phyloP scores from a whole-genome alignment of 2,329 filamentous ascomycete genomes.

The Aspergillus floridensis region DNA sequence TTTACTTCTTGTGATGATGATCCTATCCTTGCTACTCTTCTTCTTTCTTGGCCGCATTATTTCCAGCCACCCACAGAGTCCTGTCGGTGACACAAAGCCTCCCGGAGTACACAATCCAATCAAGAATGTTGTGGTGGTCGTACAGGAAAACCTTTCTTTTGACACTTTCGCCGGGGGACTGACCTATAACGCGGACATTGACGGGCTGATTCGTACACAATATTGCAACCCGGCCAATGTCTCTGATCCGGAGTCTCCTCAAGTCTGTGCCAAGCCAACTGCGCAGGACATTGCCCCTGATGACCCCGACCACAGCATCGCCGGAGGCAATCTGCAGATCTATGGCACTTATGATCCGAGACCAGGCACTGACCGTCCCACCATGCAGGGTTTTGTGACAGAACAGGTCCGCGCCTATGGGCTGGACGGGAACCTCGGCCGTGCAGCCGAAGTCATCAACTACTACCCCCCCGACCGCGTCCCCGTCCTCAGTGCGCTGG shows the following conservation, averaged over 20 bases:
- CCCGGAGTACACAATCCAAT: slow-evolving; percentile 32
- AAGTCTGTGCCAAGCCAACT: slow-evolving; percentile 38
- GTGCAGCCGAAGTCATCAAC: slow-evolving; percentile 45
- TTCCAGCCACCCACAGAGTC: slow-evolving; percentile 6
- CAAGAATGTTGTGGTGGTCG: slow-evolving; percentile 50
- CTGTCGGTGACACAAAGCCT: background rate
- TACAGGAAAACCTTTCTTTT: slow-evolving; percentile 44
- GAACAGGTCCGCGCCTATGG: slow-evolving; percentile 41
- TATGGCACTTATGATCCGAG: slow-evolving; percentile 40
- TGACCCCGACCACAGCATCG: slow-evolving; percentile 46
- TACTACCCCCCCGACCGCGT: slow-evolving; percentile 45
- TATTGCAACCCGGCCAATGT: slow-evolving; percentile 44
- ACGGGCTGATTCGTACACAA: slow-evolving; percentile 29
- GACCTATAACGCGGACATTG: slow-evolving; percentile 36
- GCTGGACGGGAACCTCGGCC: slow-evolving; percentile 32
- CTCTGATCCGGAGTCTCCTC: slow-evolving; percentile 21
- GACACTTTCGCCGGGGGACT: slow-evolving; percentile 45
- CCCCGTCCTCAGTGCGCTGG: slow-evolving; percentile 41
- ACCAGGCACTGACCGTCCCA: slow-evolving; percentile 20
- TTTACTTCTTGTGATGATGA: background rate
- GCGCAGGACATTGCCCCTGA: slow-evolving; percentile 42
- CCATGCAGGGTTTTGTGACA: slow-evolving; percentile 44
- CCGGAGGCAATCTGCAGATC: slow-evolving; percentile 44
- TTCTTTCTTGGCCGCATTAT: slow-evolving; percentile 14
- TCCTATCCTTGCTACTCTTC: background rate